Conservation (phyloP, 441 rosid genomes). For the Macaranga tanarius region DNA sequence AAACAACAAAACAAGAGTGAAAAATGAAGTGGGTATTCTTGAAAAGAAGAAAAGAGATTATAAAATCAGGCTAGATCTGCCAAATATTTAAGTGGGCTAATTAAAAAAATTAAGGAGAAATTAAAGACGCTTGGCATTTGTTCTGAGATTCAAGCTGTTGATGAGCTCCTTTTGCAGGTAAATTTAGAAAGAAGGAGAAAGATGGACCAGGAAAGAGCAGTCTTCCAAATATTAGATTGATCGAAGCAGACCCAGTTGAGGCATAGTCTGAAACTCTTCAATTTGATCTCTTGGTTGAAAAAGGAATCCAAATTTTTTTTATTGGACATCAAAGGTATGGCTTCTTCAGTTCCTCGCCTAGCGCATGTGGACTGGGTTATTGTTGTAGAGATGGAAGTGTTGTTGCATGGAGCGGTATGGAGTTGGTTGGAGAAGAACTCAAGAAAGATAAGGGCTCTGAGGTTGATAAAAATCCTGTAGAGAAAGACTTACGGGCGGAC, state of each 20-base stretch:
- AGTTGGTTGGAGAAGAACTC: too few species aligned
- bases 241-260: constrained; percentile 58
- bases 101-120: too few species aligned
- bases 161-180: too few species aligned
- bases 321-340: too few species aligned
- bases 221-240: constrained; percentile 51
- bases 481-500: too few species aligned
- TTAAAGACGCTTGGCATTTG: not conserved
- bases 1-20: not conserved
- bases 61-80: constrained; percentile 5
- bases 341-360: too few species aligned
- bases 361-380: too few species aligned
- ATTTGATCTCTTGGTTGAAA: constrained; percentile 29
- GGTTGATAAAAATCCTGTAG: too few species aligned
- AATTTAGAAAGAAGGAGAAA: constrained; percentile 67
- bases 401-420: too few species aligned
- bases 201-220: constrained; percentile 60
- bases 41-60: not conserved
- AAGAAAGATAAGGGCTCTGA: constrained; percentile 20
- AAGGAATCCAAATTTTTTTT: too few species aligned
- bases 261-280: constrained; percentile 46
- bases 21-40: not conserved
- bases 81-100: not conserved
- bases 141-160: too few species aligned
- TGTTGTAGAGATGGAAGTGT: constrained; percentile 24